Conservation (phyloP, 2,329 filamentous ascomycete genomes). For the Epichloe gansuensis region DNA sequence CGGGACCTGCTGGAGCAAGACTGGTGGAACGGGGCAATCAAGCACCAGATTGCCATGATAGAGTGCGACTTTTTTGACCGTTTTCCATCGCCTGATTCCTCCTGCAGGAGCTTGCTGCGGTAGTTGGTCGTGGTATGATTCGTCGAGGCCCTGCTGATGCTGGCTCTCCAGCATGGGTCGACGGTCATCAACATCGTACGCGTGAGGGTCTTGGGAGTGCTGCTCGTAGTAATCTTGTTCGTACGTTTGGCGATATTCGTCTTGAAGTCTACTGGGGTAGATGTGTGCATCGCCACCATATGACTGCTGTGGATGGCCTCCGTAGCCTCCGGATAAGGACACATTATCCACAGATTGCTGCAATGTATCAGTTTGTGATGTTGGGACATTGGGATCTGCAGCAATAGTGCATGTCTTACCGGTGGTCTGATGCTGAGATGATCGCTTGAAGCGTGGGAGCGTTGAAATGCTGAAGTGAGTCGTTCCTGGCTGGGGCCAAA, state of each 20-base stretch:
- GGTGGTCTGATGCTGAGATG: conserved; percentile 73
- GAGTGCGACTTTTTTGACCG: conserved; percentile 93
- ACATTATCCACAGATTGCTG: conserved; percentile 42
- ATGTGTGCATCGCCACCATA: conserved; percentile 8
- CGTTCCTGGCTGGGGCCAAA: conserved; percentile 21
- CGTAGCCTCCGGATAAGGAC: conserved; percentile 27
- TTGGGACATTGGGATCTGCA: conserved; percentile 19
- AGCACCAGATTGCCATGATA: conserved; percentile 95
- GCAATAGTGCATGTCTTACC: conserved; percentile 27
- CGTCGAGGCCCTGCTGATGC: conserved; percentile 30
- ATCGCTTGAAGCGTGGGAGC: conserved; percentile 53
- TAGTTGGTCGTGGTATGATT: conserved; percentile 23
- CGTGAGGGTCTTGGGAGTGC: conserved; percentile 27
- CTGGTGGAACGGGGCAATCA: conserved; percentile 87
- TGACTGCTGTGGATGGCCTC: conserved; percentile 36
- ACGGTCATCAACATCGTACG: conserved; percentile 58
- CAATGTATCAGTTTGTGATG: neutral
- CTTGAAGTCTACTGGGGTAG: conserved; percentile 57
- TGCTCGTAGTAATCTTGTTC: conserved; percentile 42
- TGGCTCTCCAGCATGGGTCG: conserved; percentile 64
- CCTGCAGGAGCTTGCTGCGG: conserved; percentile 21
- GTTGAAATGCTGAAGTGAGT: conserved; percentile 20
- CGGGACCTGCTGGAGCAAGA: conserved; percentile 73
- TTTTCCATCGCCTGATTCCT: conserved; percentile 82
- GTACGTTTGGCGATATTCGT: conserved; percentile 25